Evolutionary conservation across 352 stramenopile genomes (phyloP), one percentile per base, ranked within the genome.

Genomic region (Pythium dissimile): DNA sequence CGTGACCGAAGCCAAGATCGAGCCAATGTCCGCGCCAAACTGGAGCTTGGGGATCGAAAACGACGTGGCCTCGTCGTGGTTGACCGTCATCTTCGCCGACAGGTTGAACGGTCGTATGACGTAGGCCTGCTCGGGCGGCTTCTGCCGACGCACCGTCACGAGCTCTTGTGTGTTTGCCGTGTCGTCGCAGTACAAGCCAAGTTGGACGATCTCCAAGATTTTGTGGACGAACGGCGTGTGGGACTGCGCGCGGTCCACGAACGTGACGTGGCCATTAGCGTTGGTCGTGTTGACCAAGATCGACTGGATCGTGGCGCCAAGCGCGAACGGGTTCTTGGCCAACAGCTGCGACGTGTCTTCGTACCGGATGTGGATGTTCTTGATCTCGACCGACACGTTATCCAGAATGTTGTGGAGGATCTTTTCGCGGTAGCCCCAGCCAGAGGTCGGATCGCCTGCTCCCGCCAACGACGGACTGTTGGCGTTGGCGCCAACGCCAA

Each of bases 191-290:
- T 94, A 94, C 1, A 92, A 28, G 21, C 80, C 84, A 2, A 71
- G 66, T 27, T 81, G 62, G 3, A 62, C 47, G 46, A 94, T 67
- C 31, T 92, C 80, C 10, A 92, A 51, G 6, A 66, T 77, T 30
- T 86, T 83, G 66, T 94, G 84, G 11, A 94, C 80, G 45, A 94
- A 92, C 11, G 83, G 80, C 43, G 84, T 92, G 43, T 86, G 77
- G 21, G 80, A 85, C 30, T 88, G 78, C 3, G 80, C 69, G 1
- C 82, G 83, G 47, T 94, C 84, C 34, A 94, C 71, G 46, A 94
- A 94, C 24, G 84, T 79, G 1, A 77, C 71, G 54, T 89, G 77
- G 32, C 82, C 84, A 51, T 90, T 94, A 0, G 84, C 82, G 43
- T 94, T 94, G 8, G 84, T 92, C 0, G 81, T 91, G 38, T 69